Evolutionary conservation across 352 stramenopile genomes (phyloP).

Genomic region (Phytopythium boreale): DNA sequence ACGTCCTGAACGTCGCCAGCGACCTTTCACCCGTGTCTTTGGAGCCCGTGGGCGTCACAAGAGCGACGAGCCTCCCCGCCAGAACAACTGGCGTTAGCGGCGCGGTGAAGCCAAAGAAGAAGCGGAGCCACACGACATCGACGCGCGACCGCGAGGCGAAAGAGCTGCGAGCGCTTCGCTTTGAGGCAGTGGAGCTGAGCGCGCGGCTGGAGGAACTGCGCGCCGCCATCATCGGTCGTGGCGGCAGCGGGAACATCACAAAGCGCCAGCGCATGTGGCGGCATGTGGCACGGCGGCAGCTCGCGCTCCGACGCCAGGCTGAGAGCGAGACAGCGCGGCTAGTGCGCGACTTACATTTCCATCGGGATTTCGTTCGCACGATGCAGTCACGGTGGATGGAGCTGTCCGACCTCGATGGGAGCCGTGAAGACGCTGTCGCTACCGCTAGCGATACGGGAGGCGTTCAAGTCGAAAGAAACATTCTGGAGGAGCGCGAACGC

Average conservation of each 20-base stretch:
- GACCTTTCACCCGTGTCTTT: neutral
- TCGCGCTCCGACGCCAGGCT: slow-evolving; percentile 12
- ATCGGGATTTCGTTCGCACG: neutral
- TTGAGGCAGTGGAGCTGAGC: slow-evolving; percentile 14
- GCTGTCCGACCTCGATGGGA: neutral
- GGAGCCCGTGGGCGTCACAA: neutral
- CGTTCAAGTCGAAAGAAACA: slow-evolving; percentile 6
- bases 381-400: neutral
- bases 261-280: slow-evolving; percentile 15
- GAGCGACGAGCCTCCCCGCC: neutral
- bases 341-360: slow-evolving; percentile 9
- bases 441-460: neutral
- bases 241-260: neutral
- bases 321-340: slow-evolving; percentile 17
- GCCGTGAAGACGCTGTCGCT: neutral
- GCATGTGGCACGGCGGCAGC: slow-evolving; percentile 25
- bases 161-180: slow-evolving; percentile 23
- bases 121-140: slow-evolving; percentile 26
- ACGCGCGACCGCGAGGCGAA: slow-evolving; percentile 23
- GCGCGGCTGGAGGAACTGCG: slow-evolving; percentile 11
- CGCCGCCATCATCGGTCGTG: neutral
- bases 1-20: neutral
- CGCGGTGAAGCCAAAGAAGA: slow-evolving; percentile 7
- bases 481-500: slow-evolving; percentile 16
- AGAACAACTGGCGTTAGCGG: neutral